These are phyloP conservation scores for Tylopilus subfusipes DNA, from an alignment of 768 basidiomycete genomes.

Conservation along the genomic window DNA sequence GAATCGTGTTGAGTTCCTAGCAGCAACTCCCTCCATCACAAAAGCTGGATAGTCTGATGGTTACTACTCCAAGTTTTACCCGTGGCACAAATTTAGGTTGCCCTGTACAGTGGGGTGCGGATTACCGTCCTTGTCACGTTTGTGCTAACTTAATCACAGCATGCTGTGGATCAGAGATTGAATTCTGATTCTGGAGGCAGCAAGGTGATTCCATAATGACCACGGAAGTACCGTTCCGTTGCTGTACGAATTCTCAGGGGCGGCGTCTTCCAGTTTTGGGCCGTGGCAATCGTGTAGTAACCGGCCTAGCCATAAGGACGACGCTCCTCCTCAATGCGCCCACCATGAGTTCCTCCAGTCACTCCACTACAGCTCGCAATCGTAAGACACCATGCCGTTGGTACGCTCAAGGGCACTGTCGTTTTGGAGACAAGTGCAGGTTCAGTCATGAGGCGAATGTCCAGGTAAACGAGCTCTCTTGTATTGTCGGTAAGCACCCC, in stretches of 20 bases:
- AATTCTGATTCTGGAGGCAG: not conserved
- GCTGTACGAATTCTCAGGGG: not conserved
- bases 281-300: no score
- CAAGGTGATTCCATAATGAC: not conserved
- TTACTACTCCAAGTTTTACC: not conserved
- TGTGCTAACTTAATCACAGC: not conserved
- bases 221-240: not conserved
- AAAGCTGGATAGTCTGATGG: no score
- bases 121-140: not conserved
- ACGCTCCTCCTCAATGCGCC: not conserved
- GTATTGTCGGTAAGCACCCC: not conserved
- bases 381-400: conserved; percentile 18
- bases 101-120: not conserved
- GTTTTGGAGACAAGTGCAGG: conserved; percentile 25
- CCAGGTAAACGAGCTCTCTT: conserved; percentile 1
- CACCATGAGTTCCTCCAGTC: conserved; percentile 8
- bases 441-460: conserved; percentile 17
- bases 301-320: not conserved
- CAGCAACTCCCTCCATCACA: no score
- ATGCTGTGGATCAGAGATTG: not conserved
- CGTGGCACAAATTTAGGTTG: no score
- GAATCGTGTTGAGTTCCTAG: no score
- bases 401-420: conserved; percentile 26
- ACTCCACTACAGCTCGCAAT: not conserved
- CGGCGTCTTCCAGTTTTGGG: not conserved